Conservation (phyloP, 1,284 basidiomycete genomes). For the Naganishia sp. region DNA sequence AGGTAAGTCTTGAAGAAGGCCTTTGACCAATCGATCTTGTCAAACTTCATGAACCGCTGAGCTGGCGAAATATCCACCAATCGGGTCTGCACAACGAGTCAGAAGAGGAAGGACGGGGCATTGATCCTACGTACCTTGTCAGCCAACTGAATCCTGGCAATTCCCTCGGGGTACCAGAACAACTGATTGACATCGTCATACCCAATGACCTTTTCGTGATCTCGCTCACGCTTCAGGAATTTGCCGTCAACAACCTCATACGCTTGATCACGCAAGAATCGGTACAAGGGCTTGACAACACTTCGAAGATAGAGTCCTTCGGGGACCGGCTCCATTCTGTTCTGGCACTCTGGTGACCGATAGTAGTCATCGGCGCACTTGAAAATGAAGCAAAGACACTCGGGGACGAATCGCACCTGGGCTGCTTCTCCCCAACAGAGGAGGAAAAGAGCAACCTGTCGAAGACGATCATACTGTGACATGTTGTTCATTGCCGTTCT, state of each 20-base stretch:
- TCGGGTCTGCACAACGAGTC: slow-evolving; percentile 62
- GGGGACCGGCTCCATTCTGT: slow-evolving; percentile 85
- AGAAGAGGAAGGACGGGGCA: neutral
- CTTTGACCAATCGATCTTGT: slow-evolving; percentile 88
- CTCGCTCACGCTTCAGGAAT: slow-evolving; percentile 87
- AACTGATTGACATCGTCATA: slow-evolving; percentile 99
- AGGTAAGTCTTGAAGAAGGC: slow-evolving; percentile 97
- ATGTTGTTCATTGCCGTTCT: slow-evolving; percentile 97
- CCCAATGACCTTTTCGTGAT: slow-evolving; percentile 94
- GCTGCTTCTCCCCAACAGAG: slow-evolving; percentile 99
- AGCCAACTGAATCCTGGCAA: slow-evolving; percentile 81
- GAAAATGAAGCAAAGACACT: slow-evolving; percentile 99
- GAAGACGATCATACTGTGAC: slow-evolving; percentile 95
- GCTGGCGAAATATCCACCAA: slow-evolving; percentile 85
- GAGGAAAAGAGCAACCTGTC: slow-evolving; percentile 93
- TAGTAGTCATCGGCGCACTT: slow-evolving; percentile 99
- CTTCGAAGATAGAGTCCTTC: slow-evolving; percentile 91
- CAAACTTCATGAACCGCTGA: slow-evolving; percentile 91
- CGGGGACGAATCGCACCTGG: slow-evolving; percentile 96
- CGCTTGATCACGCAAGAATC: slow-evolving; percentile 95
- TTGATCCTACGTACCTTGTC: slow-evolving; percentile 69
- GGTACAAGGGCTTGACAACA: slow-evolving; percentile 94
- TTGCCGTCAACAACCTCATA: slow-evolving; percentile 96
- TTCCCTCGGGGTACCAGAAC: slow-evolving; percentile 99
- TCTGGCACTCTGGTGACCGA: slow-evolving; percentile 97